These are phyloP conservation scores for Penicillium sp. DNA, from an alignment of 2,329 filamentous ascomycete genomes.

Conservation along the genomic window DNA sequence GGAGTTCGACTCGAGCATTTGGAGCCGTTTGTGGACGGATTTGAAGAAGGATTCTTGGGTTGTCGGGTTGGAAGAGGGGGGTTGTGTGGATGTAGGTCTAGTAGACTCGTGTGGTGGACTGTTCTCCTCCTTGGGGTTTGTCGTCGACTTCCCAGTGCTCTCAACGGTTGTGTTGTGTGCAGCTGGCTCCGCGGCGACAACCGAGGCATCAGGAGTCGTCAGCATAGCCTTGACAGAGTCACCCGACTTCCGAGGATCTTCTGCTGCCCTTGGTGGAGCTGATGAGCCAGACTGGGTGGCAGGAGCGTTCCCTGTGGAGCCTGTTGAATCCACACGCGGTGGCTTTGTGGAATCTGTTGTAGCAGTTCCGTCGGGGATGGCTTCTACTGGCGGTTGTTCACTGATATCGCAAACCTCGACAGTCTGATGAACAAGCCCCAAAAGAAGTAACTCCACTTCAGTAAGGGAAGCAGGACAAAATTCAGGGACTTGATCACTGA, in stretches of 20 bases:
- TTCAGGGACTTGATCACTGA: neutral
- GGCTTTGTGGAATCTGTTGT: conserved; percentile 22
- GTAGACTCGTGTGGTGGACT: conserved; percentile 31
- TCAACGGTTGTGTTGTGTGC: conserved; percentile 25
- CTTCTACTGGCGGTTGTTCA: neutral
- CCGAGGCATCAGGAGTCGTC: conserved; percentile 18
- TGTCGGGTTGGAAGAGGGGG: conserved; percentile 66
- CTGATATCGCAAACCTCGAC: conserved; percentile 11
- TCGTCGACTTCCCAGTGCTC: conserved; percentile 21
- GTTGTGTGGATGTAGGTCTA: conserved; percentile 46
- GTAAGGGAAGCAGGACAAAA: conserved; percentile 17
- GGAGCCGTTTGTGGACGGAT: conserved; percentile 87
- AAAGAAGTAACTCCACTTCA: conserved; percentile 15
- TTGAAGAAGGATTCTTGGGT: conserved; percentile 99
- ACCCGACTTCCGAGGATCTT: conserved; percentile 20
- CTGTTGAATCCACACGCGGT: conserved; percentile 8
- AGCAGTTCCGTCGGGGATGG: conserved; percentile 15
- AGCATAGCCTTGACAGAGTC: conserved; percentile 14
- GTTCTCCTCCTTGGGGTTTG: conserved; percentile 33
- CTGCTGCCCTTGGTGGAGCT: conserved; percentile 12
- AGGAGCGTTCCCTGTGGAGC: conserved; percentile 3
- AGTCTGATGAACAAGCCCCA: neutral
- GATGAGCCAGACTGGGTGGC: conserved; percentile 5
- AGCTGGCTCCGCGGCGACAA: conserved; percentile 16
- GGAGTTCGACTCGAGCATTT: conserved; percentile 87